Conservation (phyloP, 1,284 basidiomycete genomes). For the Anthracocystis panici-leucophaei region DNA sequence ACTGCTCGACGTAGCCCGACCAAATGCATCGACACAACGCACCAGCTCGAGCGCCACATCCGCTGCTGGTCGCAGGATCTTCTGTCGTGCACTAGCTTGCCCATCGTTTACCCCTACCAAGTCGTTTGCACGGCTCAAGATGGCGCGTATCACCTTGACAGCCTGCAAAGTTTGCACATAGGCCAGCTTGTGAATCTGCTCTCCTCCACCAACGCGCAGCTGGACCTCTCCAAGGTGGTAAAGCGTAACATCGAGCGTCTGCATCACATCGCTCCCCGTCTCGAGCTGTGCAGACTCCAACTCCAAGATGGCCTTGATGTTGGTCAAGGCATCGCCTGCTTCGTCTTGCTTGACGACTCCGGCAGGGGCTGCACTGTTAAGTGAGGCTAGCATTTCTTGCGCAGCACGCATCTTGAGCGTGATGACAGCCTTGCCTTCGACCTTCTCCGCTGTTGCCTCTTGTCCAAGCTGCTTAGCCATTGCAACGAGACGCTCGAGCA, state of each 20-base stretch:
- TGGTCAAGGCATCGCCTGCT: background rate
- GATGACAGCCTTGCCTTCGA: background rate
- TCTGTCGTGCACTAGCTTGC: background rate
- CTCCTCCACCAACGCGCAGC: slow-evolving; percentile 6
- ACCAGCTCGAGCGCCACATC: slow-evolving; percentile 30
- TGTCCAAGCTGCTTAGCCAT: slow-evolving; percentile 10
- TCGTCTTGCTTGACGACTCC: slow-evolving; percentile 1
- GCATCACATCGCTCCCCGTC: slow-evolving; percentile 1
- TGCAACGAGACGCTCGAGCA: slow-evolving; percentile 4
- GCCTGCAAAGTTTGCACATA: slow-evolving; percentile 4
- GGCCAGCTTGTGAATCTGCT: background rate
- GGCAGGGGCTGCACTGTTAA: background rate
- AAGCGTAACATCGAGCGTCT: slow-evolving; percentile 20
- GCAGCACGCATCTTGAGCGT: slow-evolving; percentile 32
- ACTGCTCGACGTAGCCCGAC: background rate
- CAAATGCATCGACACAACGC: slow-evolving; percentile 14
- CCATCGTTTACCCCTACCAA: background rate
- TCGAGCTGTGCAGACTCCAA: background rate
- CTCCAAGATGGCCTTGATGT: slow-evolving; percentile 14
- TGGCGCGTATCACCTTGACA: slow-evolving; percentile 6
- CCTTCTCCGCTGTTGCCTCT: slow-evolving; percentile 13
- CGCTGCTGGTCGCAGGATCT: slow-evolving; percentile 13
- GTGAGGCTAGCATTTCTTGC: slow-evolving; percentile 13
- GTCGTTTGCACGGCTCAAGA: slow-evolving; percentile 8
- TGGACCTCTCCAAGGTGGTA: slow-evolving; percentile 37